Evolutionary conservation across 768 basidiomycete genomes (phyloP), one percentile per base, ranked within the genome.

Genomic region (Tylopilus sp.): DNA sequence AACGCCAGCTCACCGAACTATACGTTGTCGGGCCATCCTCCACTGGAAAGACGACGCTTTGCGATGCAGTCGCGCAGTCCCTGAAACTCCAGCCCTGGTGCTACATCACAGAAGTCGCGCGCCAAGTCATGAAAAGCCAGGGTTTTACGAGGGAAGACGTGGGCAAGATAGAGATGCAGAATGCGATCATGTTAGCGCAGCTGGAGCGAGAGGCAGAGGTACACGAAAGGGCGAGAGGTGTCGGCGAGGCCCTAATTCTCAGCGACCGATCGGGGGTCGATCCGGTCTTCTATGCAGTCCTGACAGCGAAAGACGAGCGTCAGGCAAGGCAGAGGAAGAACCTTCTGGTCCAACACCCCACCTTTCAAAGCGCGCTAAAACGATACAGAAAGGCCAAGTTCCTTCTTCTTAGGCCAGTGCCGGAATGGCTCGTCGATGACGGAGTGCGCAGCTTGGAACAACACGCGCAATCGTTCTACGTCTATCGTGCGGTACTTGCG

Each of bases 11-110:
- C 51, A 61, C 55, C 29, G 66, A 67, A 42, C n/a, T 66, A 29
- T 82, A 77, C 55, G 63, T 84, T 38, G 66, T 83, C 43, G 82
- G 81, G 7, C 81, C 81, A 26, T 78, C 81, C 66, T 85, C 84
- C 16, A 82, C 81, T 13, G 86, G 86, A n/a, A 88, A 87, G 66
- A 84, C 85, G 24, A 86, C 85, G 0, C 74, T 86, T 4, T 85
- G 82, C 63, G 65, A 75, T 31, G 80, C 82, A 2, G 64, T 86
- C 0, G 75, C 75, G 0, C 56, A 70, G 41, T 70, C 71, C 33
- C 60, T 84, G 11, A 66, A 69, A 2, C 53, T 87, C 28, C 48
- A 56, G 3, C 60, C 61, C 17, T 52, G 63, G 28, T 75, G 74
- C 28, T 77, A 77, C 51, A 76, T 88, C 52, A 79, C 72, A 22